Conservation (phyloP, 140 eudicot genomes). For the Stevia rebaudiana region DNA sequence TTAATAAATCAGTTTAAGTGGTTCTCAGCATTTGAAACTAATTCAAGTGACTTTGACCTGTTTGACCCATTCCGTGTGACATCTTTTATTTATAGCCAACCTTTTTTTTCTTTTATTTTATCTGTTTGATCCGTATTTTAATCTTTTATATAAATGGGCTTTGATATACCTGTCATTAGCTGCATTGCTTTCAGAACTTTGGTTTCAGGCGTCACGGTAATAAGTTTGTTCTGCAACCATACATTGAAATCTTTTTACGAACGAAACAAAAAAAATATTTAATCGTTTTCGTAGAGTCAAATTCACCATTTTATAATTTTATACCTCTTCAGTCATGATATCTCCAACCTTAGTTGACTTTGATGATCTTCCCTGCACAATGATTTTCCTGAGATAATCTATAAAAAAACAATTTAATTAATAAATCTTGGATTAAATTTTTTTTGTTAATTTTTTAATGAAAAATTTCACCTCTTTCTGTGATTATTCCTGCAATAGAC, state of each 20-base stretch:
- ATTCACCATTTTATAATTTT: slow-evolving; percentile 2
- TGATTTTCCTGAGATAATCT: slow-evolving; percentile 99
- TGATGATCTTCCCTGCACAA: slow-evolving; percentile 96
- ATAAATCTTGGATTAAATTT: not conserved
- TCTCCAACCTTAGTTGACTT: slow-evolving; percentile 99
- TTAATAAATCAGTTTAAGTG: too few relatives aligned
- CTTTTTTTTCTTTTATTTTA: not conserved
- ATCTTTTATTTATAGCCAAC: too few relatives aligned
- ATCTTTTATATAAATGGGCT: not conserved
- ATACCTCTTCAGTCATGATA: slow-evolving; percentile 99
- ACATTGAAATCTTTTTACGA: not conserved
- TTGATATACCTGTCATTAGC: slow-evolving; percentile 80
- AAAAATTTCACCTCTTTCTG: slow-evolving; percentile 70
- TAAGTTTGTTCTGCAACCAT: slow-evolving; percentile 84
- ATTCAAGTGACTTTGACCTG: too few relatives aligned
- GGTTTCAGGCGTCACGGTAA: slow-evolving; percentile 87
- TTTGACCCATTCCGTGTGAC: too few relatives aligned
- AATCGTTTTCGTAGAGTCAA: not conserved
- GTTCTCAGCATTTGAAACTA: too few relatives aligned
- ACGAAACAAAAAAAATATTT: not conserved
- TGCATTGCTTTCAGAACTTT: slow-evolving; percentile 99
- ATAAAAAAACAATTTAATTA: slow-evolving; percentile 11
- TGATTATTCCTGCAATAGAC: slow-evolving; percentile 89
- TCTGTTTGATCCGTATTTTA: not conserved
- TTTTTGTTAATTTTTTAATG: not conserved